phyloP scores from a whole-genome alignment of 768 basidiomycete genomes.

The Tylopilus intermedius region DNA sequence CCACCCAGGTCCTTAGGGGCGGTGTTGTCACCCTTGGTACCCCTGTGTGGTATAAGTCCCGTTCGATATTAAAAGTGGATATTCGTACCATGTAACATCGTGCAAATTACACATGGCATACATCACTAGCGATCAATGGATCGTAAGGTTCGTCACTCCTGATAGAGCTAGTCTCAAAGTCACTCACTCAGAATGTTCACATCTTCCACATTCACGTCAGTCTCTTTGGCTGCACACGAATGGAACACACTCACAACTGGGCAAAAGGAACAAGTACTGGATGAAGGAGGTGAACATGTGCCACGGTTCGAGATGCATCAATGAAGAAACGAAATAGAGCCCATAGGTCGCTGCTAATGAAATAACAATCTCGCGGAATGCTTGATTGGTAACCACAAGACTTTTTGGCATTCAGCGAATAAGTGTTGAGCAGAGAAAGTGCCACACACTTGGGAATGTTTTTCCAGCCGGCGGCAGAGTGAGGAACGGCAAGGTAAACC shows the following conservation, averaged over 20 bases:
- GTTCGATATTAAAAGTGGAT: neutral
- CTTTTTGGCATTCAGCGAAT: conserved; percentile 34
- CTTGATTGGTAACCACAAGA: conserved; percentile 57
- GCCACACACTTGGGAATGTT: conserved; percentile 59
- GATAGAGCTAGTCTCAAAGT: neutral
- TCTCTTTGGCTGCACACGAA: neutral
- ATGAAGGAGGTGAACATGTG: conserved; percentile 93
- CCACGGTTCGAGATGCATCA: conserved; percentile 94
- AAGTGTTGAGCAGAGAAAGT: neutral
- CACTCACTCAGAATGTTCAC: conserved; percentile 73
- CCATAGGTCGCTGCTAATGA: conserved; percentile 74
- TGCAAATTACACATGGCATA: conserved; percentile 93
- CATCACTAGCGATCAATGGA: conserved; percentile 52
- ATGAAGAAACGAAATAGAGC: conserved; percentile 78
- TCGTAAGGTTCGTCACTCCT: neutral
- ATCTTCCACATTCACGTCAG: conserved; percentile 33
- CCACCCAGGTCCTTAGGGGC: conserved; percentile 83
- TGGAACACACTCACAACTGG: conserved; percentile 48
- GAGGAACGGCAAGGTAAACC: conserved; percentile 78
- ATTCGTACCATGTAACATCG: conserved; percentile 70
- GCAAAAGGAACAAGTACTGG: conserved; percentile 89
- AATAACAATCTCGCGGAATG: conserved; percentile 81
- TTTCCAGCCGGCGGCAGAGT: conserved; percentile 71
- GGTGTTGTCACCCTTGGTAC: conserved; percentile 90
- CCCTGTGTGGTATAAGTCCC: conserved; percentile 41